Conservation (phyloP, 805 yeast genomes). For the Kazachstania africana region DNA sequence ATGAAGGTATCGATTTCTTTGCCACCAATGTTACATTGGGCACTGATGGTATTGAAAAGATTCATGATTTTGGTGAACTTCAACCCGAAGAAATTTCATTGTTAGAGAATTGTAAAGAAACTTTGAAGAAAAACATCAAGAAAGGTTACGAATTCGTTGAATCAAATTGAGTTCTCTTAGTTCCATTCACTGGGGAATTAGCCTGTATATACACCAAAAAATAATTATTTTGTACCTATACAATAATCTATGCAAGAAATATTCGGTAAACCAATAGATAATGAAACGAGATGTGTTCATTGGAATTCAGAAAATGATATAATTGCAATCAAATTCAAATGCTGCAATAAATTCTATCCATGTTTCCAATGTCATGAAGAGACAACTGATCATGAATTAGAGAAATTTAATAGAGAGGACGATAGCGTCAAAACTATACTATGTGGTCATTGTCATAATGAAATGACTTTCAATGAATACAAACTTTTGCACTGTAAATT, state of each 20-base stretch:
- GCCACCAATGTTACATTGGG: conserved; percentile 92
- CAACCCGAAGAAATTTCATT: conserved; percentile 74
- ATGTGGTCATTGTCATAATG: conserved; percentile 22
- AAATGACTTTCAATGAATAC: conserved; percentile 21
- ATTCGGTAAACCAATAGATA: conserved; percentile 20
- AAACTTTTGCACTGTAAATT: conserved; percentile 9
- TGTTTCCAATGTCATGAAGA: conserved; percentile 23
- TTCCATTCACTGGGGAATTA: conserved; percentile 4
- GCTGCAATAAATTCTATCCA: conserved; percentile 21
- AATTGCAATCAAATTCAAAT: conserved; percentile 23
- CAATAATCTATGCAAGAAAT: too few relatives aligned
- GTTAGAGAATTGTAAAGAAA: conserved; percentile 74
- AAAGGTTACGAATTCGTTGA: conserved; percentile 84
- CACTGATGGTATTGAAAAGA: conserved; percentile 72
- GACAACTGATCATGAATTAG: conserved; percentile 7
- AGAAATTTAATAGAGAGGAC: conserved; percentile 7
- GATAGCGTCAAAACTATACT: conserved; percentile 10
- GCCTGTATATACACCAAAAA: not conserved
- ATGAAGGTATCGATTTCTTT: conserved; percentile 93
- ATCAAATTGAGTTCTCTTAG: too few relatives aligned
- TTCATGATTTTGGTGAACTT: conserved; percentile 68
- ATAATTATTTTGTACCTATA: too few relatives aligned
- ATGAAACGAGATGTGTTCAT: conserved; percentile 22
- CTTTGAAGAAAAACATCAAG: conserved; percentile 78
- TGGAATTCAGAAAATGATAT: conserved; percentile 24